Percentiles rank a stretch among this genome's conserved stretches.
Evolutionary conservation across 345 rosid species (phyloP).

Genomic region (Populus ilicifolia): DNA sequence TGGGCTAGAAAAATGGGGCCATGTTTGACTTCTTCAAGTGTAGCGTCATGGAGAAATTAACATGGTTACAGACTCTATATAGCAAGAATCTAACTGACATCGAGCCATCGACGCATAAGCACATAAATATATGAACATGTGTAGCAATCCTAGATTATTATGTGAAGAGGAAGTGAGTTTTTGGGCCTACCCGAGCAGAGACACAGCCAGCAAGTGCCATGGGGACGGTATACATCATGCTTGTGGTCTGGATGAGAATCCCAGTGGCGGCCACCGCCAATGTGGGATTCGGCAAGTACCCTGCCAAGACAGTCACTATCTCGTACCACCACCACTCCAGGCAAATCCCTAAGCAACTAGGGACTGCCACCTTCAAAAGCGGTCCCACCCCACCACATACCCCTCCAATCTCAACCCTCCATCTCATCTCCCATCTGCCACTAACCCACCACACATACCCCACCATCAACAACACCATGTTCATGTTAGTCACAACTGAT

Average conservation of each 20-base stretch:
- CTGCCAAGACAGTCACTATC: constrained; percentile 83
- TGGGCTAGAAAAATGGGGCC: not conserved
- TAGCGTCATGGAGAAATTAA: not conserved
- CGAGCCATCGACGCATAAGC: not conserved
- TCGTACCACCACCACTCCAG: constrained; percentile 99
- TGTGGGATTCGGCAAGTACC: constrained; percentile 82
- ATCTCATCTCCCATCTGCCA: constrained; percentile 51
- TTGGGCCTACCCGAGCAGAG: constrained; percentile 78
- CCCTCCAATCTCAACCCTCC: constrained; percentile 41
- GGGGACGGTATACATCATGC: constrained; percentile 98
- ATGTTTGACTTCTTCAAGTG: constrained; percentile 8
- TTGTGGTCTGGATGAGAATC: constrained; percentile 87
- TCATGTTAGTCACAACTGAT: constrained; percentile 82
- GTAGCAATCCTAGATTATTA: not conserved
- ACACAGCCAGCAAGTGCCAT: constrained; percentile 98
- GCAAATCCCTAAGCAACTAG: constrained; percentile 93
- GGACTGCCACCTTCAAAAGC: constrained; percentile 76
- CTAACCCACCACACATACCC: constrained; percentile 68
- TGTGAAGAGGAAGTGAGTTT: not conserved
- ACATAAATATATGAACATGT: not conserved
- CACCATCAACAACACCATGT: constrained; percentile 68
- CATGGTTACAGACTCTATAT: not conserved
- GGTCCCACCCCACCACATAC: constrained; percentile 63
- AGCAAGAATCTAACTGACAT: constrained; percentile 15
- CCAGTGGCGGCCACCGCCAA: constrained; percentile 92